These are phyloP conservation scores for Buxus sempervirens DNA, from an alignment of 164 flowering plant species.

Conservation along the genomic window DNA sequence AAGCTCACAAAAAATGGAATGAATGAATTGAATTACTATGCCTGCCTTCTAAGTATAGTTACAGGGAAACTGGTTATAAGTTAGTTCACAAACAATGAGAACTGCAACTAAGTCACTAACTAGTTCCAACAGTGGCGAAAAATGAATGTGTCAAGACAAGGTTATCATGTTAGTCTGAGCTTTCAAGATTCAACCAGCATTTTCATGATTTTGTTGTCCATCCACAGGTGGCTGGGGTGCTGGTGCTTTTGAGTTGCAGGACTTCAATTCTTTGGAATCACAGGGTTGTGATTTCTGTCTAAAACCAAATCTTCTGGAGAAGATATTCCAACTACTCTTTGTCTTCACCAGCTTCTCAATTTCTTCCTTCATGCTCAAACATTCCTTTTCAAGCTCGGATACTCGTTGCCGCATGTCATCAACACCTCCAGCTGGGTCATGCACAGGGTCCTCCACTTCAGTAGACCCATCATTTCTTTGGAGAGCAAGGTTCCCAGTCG, in stretches of 20 bases:
- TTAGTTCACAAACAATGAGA: background rate
- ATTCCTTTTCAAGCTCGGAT: slow-evolving; percentile 64
- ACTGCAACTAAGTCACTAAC: slow-evolving; percentile 4
- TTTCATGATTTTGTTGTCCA: slow-evolving; percentile 10
- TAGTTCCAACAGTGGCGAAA: slow-evolving; percentile 1
- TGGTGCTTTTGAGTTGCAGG: slow-evolving; percentile 17
- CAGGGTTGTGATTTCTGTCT: slow-evolving; percentile 21
- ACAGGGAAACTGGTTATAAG: background rate
- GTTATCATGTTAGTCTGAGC: slow-evolving; percentile 4
- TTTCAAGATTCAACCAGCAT: slow-evolving; percentile 1
- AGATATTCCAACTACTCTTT: slow-evolving; percentile 50
- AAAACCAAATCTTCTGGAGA: slow-evolving; percentile 34
- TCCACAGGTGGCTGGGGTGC: slow-evolving; percentile 6
- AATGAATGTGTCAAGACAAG: background rate
- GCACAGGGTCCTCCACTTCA: slow-evolving; percentile 9
- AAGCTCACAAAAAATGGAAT: background rate
- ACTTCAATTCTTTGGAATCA: slow-evolving; percentile 16
- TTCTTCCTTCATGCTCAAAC: slow-evolving; percentile 48
- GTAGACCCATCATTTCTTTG: slow-evolving; percentile 17
- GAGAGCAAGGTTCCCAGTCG: slow-evolving; percentile 21
- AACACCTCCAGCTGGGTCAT: slow-evolving; percentile 12
- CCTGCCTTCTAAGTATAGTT: background rate
- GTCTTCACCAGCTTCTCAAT: slow-evolving; percentile 46
- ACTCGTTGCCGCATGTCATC: slow-evolving; percentile 49
- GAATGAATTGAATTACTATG: slow-evolving; percentile 6